Conservation (phyloP, 768 basidiomycete genomes). For the Boletus sensibilis region DNA sequence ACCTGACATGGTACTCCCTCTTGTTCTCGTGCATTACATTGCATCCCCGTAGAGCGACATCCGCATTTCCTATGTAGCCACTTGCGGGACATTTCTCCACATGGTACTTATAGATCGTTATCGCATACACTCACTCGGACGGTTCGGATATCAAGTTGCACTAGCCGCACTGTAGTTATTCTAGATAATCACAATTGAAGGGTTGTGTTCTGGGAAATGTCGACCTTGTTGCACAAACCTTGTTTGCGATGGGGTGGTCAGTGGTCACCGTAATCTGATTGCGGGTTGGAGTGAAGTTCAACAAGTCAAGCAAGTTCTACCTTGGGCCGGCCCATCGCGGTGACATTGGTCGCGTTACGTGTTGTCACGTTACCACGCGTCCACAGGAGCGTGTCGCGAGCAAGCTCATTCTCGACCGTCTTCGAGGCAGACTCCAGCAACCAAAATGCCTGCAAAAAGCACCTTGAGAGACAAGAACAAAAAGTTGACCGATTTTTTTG, state of each 20-base stretch:
- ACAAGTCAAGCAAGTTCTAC: too few species aligned
- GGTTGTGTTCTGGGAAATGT: too few species aligned
- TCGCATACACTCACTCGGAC: constrained; percentile 4
- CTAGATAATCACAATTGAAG: background rate
- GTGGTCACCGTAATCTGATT: too few species aligned
- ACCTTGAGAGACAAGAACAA: constrained; percentile 17
- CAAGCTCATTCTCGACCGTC: background rate
- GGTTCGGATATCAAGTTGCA: background rate
- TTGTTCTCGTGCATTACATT: constrained; percentile 4
- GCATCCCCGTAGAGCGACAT: constrained; percentile 5
- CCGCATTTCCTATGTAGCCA: background rate
- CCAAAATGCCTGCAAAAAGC: constrained; percentile 22
- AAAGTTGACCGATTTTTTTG: constrained; percentile 49
- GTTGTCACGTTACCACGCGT: constrained; percentile 16
- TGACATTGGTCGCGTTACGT: constrained; percentile 7
- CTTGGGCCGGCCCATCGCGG: too few species aligned
- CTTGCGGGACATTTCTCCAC: constrained; percentile 26
- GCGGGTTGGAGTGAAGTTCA: too few species aligned
- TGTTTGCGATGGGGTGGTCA: too few species aligned
- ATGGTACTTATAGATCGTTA: constrained; percentile 2
- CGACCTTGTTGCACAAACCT: too few species aligned
- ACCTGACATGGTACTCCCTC: background rate
- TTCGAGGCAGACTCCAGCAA: background rate
- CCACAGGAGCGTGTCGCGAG: constrained; percentile 6
- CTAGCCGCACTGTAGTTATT: background rate